Percentiles rank a stretch among this genome's conserved stretches.
phyloP scores from a whole-genome alignment of 1,284 basidiomycete species.

The Tilletia indica region DNA sequence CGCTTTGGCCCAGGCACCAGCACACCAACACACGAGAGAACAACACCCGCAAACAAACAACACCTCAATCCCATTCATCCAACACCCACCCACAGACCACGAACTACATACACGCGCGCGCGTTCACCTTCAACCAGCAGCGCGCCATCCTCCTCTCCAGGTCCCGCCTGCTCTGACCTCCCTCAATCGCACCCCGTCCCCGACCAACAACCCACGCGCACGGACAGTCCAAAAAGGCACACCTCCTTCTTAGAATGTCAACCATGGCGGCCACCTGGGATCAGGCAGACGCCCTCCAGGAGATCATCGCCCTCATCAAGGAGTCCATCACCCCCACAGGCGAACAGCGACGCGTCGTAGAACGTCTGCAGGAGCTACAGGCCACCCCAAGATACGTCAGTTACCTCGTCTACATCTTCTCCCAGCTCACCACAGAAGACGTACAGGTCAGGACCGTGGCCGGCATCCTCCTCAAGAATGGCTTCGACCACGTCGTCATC shows the following conservation, averaged over 20 bases:
- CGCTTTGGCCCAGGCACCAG: no score
- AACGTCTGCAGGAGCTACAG: conserved; percentile 73
- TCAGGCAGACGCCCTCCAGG: conserved; percentile 12
- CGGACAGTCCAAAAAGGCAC: no score
- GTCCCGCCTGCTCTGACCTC: no score
- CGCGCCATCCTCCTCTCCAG: no score
- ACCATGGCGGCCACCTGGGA: conserved; percentile 2
- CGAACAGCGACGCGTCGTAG: conserved; percentile 72
- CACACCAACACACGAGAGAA: no score
- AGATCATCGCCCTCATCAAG: conserved; percentile 14
- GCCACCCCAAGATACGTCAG: conserved; percentile 68
- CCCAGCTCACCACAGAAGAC: conserved; percentile 75
- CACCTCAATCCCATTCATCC: no score
- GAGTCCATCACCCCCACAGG: not conserved
- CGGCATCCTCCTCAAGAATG: conserved; percentile 95
- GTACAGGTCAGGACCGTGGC: conserved; percentile 90
- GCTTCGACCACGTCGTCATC: conserved; percentile 58
- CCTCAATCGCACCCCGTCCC: not conserved
- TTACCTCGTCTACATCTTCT: conserved; percentile 90
- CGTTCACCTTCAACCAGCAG: no score
- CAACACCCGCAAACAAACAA: no score
- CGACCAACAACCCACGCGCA: not conserved
- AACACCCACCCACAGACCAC: no score
- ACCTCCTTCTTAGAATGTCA: not conserved
- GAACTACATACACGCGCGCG: no score